Evolutionary conservation across 768 basidiomycete genomes (phyloP), one percentile per base, ranked within the genome.

Genomic region (Boletus reticuloceps): DNA sequence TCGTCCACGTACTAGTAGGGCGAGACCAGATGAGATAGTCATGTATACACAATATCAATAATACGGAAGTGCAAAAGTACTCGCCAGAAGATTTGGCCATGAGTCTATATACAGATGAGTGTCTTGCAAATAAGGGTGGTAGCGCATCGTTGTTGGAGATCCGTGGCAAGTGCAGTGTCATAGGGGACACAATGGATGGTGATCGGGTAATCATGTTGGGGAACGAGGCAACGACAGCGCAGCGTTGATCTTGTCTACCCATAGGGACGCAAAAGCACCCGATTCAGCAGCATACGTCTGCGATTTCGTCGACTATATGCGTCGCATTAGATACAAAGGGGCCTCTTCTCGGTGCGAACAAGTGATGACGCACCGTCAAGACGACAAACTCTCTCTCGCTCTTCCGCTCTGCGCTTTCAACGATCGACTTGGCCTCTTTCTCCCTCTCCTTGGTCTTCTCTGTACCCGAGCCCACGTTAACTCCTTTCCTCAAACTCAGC

Each of bases 321-420:
- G 39, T 22, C 4, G 37, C 25, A 17, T 56, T 25, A 53, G 55
- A 11, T 29, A 27, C 11, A 39, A 25, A 25, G n/a, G n/a, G 25
- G 25, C 25, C 25, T 29, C 29, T 29, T 29, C 29, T 29, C 29
- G 29, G 29, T 29, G 29, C 7, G 7, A n/a, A 49, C 39, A 31
- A 4, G 16, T 7, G 7, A 42, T 32, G 20, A 72, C 82, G 64
- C 56, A 87, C 85, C 40, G 84, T 83, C 60, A 84, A 68, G 36
- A 87, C 75, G 16, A 81, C 77, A 64, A 87, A 85, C 64, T 83
- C 82, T 37, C 80, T 72, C 51, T 82, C 82, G 45, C 81, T 73
- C 61, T 82, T 83, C 27, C 74, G 69, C 51, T 80, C 81, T 1
- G 81, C 79, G 22, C 76, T 74, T 5, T 73, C 71, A 11, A 86